Evolutionary conservation across 2,329 filamentous ascomycete genomes (phyloP).

Genomic region (Paracamarosporium sp.): DNA sequence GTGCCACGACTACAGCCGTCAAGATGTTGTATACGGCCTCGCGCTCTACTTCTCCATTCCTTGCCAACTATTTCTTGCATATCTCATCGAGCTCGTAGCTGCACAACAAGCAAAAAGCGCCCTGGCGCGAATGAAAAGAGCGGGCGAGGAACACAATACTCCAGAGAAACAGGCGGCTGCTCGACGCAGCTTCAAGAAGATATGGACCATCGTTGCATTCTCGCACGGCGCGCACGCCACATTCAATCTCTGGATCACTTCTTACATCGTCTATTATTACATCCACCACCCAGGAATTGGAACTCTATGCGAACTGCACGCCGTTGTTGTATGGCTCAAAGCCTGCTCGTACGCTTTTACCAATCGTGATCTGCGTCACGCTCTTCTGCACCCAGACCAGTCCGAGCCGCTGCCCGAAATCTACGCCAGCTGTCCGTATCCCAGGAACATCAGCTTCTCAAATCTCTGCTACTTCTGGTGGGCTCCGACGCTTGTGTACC

Average conservation of each 20-base stretch:
- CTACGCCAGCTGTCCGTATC: slow-evolving; percentile 85
- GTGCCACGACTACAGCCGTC: slow-evolving; percentile 84
- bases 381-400: slow-evolving; percentile 80
- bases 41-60: slow-evolving; percentile 87
- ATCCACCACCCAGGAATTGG: slow-evolving; percentile 95
- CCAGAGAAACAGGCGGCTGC: slow-evolving; percentile 65
- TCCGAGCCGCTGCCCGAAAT: slow-evolving; percentile 77
- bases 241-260: slow-evolving; percentile 79
- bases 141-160: slow-evolving; percentile 55
- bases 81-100: slow-evolving; percentile 84
- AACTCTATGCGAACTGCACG: slow-evolving; percentile 87
- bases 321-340: slow-evolving; percentile 95
- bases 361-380: slow-evolving; percentile 92
- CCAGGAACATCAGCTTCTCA: slow-evolving; percentile 83
- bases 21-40: slow-evolving; percentile 77
- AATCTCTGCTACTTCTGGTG: slow-evolving; percentile 98
- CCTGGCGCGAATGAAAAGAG: slow-evolving; percentile 62
- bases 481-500: slow-evolving; percentile 94
- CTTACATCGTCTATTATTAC: slow-evolving; percentile 85
- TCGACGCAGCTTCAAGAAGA: slow-evolving; percentile 69
- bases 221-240: slow-evolving; percentile 85
- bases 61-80: slow-evolving; percentile 88
- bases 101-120: slow-evolving; percentile 77
- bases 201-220: slow-evolving; percentile 82
- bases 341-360: slow-evolving; percentile 95